Base-by-base conservation (phyloP, 352 stramenopile species). In the Peronosclerospora sorghi region DNA sequence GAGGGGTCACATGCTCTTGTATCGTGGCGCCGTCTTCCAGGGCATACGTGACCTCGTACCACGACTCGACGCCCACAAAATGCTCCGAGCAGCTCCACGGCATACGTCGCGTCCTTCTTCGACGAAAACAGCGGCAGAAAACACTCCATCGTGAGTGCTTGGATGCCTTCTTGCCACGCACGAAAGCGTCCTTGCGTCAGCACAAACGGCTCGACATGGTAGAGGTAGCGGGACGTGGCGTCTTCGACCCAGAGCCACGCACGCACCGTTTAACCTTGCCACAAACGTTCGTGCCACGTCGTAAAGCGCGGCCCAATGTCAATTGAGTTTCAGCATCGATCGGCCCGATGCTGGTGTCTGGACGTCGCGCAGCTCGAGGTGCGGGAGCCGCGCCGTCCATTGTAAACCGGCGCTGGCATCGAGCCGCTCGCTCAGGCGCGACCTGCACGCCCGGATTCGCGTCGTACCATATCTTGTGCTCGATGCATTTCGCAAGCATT, bases 161-260 rank as follows among this genome's bases (percentile, higher is more conserved):
- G 61, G 8, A 65, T 68, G 36, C 73, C 64, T 49, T 83, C 70
- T 27, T 81, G 73, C 71, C 72, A 84, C 0, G 60, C 63, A 26
- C 81, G 49, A 35, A 73, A 90, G 6, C 79, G 70, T 18, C 70
- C 86, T 45, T 93, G 77, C 41, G 83, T 71, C 5, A 98, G 55
- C 5, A 92, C 63, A 29, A 91, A 81, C 44, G 90, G 83, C 57
- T 98, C 93, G 12, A 76, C 90, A 61, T 98, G 91, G 49, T 97
- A 97, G 43, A 98, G 96, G 32, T 77, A 80, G 0, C 96, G 86
- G 0, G 77, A 92, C 13, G 80, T 62, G 0, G 73, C 73, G 54
- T 99, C 95, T 74, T 99, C 96, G 9, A 99, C 83, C 96, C 95
- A 99, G 9, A 99, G 60, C 92, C 94, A 99, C 50, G 6, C 61